Evolutionary conservation across 2,329 filamentous ascomycete species (phyloP).

Genomic region (Arthrobotrys pseudoclavata): DNA sequence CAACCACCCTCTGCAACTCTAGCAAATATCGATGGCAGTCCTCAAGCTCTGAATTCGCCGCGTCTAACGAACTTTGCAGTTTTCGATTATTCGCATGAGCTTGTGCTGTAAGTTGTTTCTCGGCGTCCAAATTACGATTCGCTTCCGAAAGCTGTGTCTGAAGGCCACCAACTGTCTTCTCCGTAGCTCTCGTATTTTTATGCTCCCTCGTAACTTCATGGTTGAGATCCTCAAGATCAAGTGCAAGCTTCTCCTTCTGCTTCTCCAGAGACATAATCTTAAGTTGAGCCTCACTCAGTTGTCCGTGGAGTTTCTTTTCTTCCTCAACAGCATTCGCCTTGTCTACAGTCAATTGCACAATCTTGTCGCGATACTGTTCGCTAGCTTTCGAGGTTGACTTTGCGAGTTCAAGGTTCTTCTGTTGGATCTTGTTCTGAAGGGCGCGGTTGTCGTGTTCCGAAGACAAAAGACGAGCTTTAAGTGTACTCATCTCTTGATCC

Average conservation of each 20-base stretch:
- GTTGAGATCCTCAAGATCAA: slow-evolving; percentile 90
- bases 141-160: slow-evolving; percentile 88
- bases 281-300: slow-evolving; percentile 87
- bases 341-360: slow-evolving; percentile 82
- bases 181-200: slow-evolving; percentile 88
- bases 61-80: slow-evolving; percentile 82
- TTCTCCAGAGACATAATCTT: slow-evolving; percentile 88
- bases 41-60: slow-evolving; percentile 82
- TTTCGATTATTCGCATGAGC: slow-evolving; percentile 87
- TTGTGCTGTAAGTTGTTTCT: slow-evolving; percentile 85
- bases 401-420: slow-evolving; percentile 96
- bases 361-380: slow-evolving; percentile 83
- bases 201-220: slow-evolving; percentile 92
- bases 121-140: slow-evolving; percentile 89
- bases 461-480: slow-evolving; percentile 88
- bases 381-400: slow-evolving; percentile 87
- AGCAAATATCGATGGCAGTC: slow-evolving; percentile 85
- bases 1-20: slow-evolving; percentile 85
- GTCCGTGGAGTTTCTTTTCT: slow-evolving; percentile 82
- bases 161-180: slow-evolving; percentile 84
- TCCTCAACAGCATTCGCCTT: slow-evolving; percentile 87
- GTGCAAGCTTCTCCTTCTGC: slow-evolving; percentile 89
- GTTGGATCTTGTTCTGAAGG: slow-evolving; percentile 95
- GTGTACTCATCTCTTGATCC: slow-evolving; percentile 88
- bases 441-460: slow-evolving; percentile 97